phyloP scores from a whole-genome alignment of 176 grass and related monocot species.

The Puccinellia tenuiflora region DNA sequence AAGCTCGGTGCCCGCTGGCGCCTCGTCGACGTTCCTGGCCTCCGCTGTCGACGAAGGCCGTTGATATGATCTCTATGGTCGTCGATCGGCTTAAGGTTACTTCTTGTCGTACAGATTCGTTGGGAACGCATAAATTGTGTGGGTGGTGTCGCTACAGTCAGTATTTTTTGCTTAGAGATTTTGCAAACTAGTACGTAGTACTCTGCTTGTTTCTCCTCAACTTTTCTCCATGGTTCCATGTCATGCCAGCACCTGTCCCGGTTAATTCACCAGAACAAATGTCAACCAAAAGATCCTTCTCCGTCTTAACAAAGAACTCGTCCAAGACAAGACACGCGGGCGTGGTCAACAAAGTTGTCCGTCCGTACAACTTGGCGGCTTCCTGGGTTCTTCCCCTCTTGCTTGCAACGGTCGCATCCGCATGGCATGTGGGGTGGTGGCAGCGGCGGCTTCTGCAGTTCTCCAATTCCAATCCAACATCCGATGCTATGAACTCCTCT shows the following conservation, averaged over 20 bases:
- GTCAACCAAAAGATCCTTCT: background rate
- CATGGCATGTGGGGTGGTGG: background rate
- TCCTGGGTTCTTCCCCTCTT: background rate
- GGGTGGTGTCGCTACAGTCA: background rate
- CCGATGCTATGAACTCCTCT: background rate
- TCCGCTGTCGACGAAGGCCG: constrained; percentile 27
- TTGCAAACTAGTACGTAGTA: too few species aligned
- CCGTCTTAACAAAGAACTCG: background rate
- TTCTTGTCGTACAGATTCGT: background rate
- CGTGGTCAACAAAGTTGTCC: background rate
- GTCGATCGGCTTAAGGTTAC: background rate
- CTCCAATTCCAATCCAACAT: background rate
- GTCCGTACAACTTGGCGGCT: background rate
- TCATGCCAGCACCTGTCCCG: background rate
- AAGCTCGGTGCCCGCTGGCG: background rate
- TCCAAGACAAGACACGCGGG: background rate
- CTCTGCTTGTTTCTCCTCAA: too few species aligned
- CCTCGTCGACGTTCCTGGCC: constrained; percentile 11
- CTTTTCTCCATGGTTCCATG: too few species aligned
- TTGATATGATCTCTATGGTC: background rate
- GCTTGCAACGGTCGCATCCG: background rate
- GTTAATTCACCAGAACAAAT: background rate
- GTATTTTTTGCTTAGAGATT: background rate
- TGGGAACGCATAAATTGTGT: background rate
- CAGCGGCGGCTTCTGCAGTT: background rate